These are phyloP conservation scores for Helminthosporium solani DNA, from an alignment of 2,329 filamentous ascomycete species.

Conservation along the genomic window DNA sequence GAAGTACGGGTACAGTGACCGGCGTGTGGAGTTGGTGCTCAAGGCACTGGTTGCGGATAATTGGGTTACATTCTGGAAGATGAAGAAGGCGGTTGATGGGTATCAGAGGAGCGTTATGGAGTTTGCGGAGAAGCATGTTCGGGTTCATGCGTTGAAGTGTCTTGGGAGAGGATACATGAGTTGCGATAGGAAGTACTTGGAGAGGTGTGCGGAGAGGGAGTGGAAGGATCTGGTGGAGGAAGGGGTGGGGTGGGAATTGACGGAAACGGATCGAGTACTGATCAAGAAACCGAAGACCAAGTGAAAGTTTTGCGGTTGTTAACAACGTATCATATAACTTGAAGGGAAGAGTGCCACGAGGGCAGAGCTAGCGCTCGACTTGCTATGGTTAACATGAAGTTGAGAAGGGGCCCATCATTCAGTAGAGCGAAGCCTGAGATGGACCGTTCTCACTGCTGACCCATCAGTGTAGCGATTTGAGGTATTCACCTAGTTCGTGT, in stretches of 20 bases:
- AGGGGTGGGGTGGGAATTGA: constrained; percentile 82
- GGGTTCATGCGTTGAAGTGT: constrained; percentile 79
- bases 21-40: constrained; percentile 69
- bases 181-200: constrained; percentile 68
- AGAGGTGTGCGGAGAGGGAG: constrained; percentile 64
- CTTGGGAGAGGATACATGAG: constrained; percentile 78
- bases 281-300: constrained; percentile 64
- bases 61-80: constrained; percentile 74
- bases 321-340: too few relatives aligned
- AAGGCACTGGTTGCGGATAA: constrained; percentile 75
- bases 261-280: constrained; percentile 67
- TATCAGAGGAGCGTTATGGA: constrained; percentile 78
- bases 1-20: constrained; percentile 62
- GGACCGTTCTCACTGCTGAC: neutral
- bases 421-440: too few relatives aligned
- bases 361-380: neutral
- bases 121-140: constrained; percentile 73
- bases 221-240: constrained; percentile 73
- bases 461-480: neutral
- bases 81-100: constrained; percentile 73
- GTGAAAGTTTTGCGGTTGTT: too few relatives aligned
- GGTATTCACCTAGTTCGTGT: neutral
- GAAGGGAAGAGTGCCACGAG: too few relatives aligned
- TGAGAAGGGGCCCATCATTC: neutral
- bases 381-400: neutral